Conservation (phyloP, 495 filamentous ascomycete genomes). For the Xylona heveae region DNA sequence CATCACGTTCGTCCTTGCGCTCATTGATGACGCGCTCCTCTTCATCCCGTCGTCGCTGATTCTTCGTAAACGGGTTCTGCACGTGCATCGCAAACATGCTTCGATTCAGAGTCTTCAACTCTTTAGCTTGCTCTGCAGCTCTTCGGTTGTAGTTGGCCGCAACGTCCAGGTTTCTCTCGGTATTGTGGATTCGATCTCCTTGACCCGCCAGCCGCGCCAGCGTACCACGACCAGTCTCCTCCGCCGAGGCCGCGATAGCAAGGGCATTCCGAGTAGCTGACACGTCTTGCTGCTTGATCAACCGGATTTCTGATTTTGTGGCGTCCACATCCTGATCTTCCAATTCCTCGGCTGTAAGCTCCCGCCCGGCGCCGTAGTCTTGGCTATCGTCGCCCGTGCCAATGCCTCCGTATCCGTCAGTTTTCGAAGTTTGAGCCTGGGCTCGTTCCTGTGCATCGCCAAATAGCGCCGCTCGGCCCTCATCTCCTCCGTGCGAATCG, state of each 20-base stretch:
- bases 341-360: constrained; percentile 56
- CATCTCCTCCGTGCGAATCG: constrained; percentile 12
- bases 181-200: constrained; percentile 56
- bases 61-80: constrained; percentile 47
- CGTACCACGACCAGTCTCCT: constrained; percentile 49
- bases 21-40: constrained; percentile 40
- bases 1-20: constrained; percentile 42
- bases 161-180: constrained; percentile 52
- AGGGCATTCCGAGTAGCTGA: constrained; percentile 48
- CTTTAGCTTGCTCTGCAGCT: constrained; percentile 54
- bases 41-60: constrained; percentile 29
- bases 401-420: constrained; percentile 3
- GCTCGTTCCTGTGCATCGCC: constrained; percentile 23
- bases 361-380: constrained; percentile 29
- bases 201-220: constrained; percentile 51
- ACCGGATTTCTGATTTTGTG: constrained; percentile 52
- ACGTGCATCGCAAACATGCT: constrained; percentile 71
- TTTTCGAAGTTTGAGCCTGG: no score
- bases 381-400: background rate
- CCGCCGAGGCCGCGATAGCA: constrained; percentile 40
- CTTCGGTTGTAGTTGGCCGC: constrained; percentile 42
- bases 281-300: constrained; percentile 56
- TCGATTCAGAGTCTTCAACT: constrained; percentile 55
- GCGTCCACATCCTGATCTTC: constrained; percentile 46
- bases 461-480: constrained; percentile 23